Evolutionary conservation across 2,329 filamentous ascomycete species (phyloP), one percentile per base, ranked within the genome.

Genomic region (Apiospora phragmitis): DNA sequence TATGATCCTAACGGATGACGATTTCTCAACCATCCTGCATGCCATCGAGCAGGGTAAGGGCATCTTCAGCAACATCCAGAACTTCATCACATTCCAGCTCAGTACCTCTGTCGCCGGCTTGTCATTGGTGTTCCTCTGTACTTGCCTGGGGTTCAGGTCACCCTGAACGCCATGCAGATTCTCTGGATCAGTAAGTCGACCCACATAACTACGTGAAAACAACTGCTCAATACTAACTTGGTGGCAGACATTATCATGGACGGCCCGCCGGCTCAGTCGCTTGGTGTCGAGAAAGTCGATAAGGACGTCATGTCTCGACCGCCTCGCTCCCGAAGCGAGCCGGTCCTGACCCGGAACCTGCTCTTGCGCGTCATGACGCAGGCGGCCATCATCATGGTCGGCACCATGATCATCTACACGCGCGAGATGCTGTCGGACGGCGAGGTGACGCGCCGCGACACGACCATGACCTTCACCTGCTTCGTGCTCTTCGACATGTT

Each of bases 401-500:
- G 96, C 75, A 99, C 96, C 0, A 92, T 99, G 82, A 87, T 92
- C 55, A 93, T 97, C 69, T 99, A 99, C 83, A 91, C 93, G 75
- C 92, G 91, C 78, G 95, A 98, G 84, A 98, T 99, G 93, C 85
- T 91, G 67, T 87, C 90, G 32, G 94, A 97, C 79, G 91, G 94
- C 70, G 85, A 91, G 71, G 93, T 98, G 71, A 97, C 92, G 1
- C 93, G 94, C 67, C 94, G 97, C 76, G 96, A 99, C 83, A 99
- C 96, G 1, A 99, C 96, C 74, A 98, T 99, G 93, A 98, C 96
- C 0, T 99, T 99, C 80, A 99, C 96, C 7, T 97, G 95, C 83
- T 99, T 99, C 79, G 96, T 99, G 65, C 89, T 99, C 69, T 99
- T 98, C 82, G 96, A 99, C 85, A 99, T 99, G 96, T 98, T 98